These are phyloP conservation scores for Xylaria telfairii DNA, from an alignment of 495 filamentous ascomycete species.

Conservation along the genomic window DNA sequence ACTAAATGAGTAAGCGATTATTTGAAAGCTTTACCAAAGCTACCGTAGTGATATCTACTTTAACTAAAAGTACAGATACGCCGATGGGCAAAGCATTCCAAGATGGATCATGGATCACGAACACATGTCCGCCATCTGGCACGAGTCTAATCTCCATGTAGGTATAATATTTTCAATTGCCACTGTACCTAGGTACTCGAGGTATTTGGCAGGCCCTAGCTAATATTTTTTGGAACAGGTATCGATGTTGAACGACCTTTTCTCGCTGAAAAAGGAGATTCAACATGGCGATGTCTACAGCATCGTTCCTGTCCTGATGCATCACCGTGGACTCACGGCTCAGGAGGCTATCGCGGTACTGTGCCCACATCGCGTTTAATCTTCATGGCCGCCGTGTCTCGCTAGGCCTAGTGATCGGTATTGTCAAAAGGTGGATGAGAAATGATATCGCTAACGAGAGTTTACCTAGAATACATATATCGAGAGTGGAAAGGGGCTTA, in stretches of 20 bases:
- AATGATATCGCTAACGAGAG: neutral
- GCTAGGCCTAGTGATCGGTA: neutral
- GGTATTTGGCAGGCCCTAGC: neutral
- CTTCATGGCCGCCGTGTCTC: neutral
- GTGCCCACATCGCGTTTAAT: neutral
- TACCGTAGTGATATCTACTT: neutral
- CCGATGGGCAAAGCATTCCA: neutral
- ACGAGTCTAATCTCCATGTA: neutral
- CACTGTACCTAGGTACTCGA: neutral
- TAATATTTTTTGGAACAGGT: neutral
- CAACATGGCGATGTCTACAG: slow-evolving; percentile 9
- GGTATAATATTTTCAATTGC: neutral
- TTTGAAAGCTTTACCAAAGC: too few relatives aligned
- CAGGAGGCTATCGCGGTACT: slow-evolving; percentile 4
- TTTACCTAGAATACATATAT: neutral
- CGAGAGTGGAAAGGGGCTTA: neutral
- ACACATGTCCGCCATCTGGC: slow-evolving; percentile 3
- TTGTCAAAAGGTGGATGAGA: neutral
- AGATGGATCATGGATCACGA: slow-evolving; percentile 10
- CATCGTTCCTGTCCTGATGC: slow-evolving; percentile 4
- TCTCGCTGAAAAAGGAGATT: slow-evolving; percentile 30
- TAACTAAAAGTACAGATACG: neutral
- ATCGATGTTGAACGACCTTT: slow-evolving; percentile 19
- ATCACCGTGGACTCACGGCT: neutral
- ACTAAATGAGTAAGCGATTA: neutral